Evolutionary conservation across 2,329 filamentous ascomycete genomes (phyloP), one percentile per base, ranked within the genome.

Genomic region (Teratosphaeria destructans): DNA sequence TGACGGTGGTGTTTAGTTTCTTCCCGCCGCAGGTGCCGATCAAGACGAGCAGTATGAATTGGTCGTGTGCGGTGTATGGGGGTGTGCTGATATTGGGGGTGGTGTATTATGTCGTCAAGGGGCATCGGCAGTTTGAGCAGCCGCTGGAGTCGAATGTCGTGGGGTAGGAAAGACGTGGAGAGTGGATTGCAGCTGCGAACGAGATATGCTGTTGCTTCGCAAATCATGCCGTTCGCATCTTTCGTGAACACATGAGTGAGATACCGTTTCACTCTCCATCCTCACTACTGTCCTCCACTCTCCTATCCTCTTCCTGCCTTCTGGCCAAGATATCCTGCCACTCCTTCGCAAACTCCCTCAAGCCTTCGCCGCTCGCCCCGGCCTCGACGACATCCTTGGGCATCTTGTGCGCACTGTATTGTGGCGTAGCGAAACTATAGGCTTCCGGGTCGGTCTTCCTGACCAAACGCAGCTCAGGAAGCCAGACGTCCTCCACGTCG

Each of bases 391-490:
- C 90, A 67, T 99, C 94, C 72, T 87, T 91, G 0, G 94, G 94
- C 66, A 99, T 77, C 75, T 97, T 99, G 71, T 97, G 93, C 3
- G 94, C 93, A 62, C 91, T 96, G 73, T 95, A 97, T 69, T 93
- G 89, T 1, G 90, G 84, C 4, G 89, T 88, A 64, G 83, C 85
- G 71, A 96, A 95, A 66, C 88, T 88, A 71, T 90, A 94, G 0
- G 92, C 92, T 62, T 93, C 89, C 0, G 92, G 90, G 65, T 97
- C 93, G 64, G 93, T 87, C 71, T 86, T 85, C 66, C 87, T 84
- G 54, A 99, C 83, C 8, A 97, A 79, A 52, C 93, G 82, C 64
- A 99, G 82, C 73, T 96, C 92, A 0, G 91, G 89, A 5, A 81
- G 79, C 69, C 83, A 84, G 7, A 80, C 7, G 6, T 54, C 53